These are phyloP conservation scores for Fusarium praegraminearum DNA, from an alignment of 2,329 filamentous ascomycete genomes.

Conservation along the genomic window DNA sequence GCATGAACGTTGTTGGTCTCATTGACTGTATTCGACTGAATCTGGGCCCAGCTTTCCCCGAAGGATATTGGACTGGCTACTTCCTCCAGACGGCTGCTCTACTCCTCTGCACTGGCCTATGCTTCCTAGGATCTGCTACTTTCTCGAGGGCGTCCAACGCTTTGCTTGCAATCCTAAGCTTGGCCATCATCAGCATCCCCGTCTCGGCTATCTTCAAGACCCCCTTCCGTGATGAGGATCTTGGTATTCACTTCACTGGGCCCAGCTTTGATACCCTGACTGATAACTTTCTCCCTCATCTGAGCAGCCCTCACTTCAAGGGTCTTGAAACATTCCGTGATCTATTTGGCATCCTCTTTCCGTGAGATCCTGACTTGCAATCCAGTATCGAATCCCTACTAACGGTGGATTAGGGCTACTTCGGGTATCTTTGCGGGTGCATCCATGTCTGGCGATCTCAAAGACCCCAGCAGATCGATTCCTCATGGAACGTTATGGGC, in stretches of 20 bases:
- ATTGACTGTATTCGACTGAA: slow-evolving; percentile 85
- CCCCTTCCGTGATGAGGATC: slow-evolving; percentile 73
- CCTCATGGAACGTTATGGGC: slow-evolving; percentile 86
- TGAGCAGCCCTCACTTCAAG: slow-evolving; percentile 70
- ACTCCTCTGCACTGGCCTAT: slow-evolving; percentile 77
- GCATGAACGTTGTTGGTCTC: slow-evolving; percentile 87
- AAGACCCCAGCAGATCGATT: slow-evolving; percentile 85
- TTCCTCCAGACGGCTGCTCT: slow-evolving; percentile 79
- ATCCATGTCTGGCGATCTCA: slow-evolving; percentile 90
- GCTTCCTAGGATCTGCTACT: slow-evolving; percentile 81
- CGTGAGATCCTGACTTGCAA: slow-evolving; percentile 53
- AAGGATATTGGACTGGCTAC: slow-evolving; percentile 82
- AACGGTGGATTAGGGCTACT: slow-evolving; percentile 55
- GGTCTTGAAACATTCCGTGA: slow-evolving; percentile 80
- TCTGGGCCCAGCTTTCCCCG: slow-evolving; percentile 73
- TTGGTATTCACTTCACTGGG: slow-evolving; percentile 82
- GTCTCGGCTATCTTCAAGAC: slow-evolving; percentile 76
- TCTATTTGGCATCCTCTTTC: slow-evolving; percentile 88
- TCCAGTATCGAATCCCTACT: not conserved
- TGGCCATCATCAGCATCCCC: slow-evolving; percentile 85
- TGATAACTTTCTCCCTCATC: slow-evolving; percentile 80
- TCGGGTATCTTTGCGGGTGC: slow-evolving; percentile 76
- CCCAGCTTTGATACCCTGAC: slow-evolving; percentile 76
- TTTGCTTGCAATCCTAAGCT: slow-evolving; percentile 75
- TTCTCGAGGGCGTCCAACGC: slow-evolving; percentile 86